These are phyloP conservation scores for Brassica nigra DNA, from an alignment of 345 rosid genomes.

Conservation along the genomic window DNA sequence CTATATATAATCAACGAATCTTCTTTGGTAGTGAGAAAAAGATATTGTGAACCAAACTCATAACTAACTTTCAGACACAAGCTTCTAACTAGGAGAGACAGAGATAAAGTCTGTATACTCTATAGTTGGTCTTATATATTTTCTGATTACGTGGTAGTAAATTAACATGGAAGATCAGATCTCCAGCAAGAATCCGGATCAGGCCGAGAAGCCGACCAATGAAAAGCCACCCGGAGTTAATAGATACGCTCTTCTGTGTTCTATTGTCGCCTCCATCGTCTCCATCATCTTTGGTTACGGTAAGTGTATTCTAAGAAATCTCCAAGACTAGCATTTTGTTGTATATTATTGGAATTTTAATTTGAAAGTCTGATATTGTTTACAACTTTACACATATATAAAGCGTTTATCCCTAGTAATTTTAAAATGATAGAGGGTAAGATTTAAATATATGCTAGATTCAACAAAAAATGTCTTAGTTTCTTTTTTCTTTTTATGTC, in stretches of 20 bases:
- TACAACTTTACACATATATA: background rate
- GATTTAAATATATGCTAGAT: background rate
- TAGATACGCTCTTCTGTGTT: slow-evolving; percentile 66
- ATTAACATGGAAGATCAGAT: slow-evolving; percentile 32
- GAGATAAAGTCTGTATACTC: background rate
- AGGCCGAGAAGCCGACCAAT: background rate
- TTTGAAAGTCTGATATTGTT: background rate
- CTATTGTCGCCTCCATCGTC: slow-evolving; percentile 73
- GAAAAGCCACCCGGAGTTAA: slow-evolving; percentile 45
- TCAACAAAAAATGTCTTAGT: background rate
- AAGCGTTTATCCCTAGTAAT: background rate
- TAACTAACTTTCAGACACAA: slow-evolving; percentile 26
- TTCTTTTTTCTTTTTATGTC: background rate
- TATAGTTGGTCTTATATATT: slow-evolving; percentile 7
- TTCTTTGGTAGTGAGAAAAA: slow-evolving; percentile 26
- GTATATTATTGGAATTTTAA: background rate
- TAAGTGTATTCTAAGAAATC: slow-evolving; percentile 17
- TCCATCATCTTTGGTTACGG: slow-evolving; percentile 91
- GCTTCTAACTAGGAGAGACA: slow-evolving; percentile 15
- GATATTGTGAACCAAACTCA: slow-evolving; percentile 22
- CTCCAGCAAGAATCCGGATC: slow-evolving; percentile 15
- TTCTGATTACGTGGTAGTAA: slow-evolving; percentile 9
- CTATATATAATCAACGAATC: slow-evolving; percentile 23
- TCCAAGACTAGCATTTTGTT: background rate
- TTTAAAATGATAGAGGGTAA: background rate